A percentile compares a stretch with the other conserved stretches of the same genome.
These are phyloP conservation scores for Magnolia kwangsiensis DNA, from an alignment of 164 flowering plant species.

Conservation along the genomic window DNA sequence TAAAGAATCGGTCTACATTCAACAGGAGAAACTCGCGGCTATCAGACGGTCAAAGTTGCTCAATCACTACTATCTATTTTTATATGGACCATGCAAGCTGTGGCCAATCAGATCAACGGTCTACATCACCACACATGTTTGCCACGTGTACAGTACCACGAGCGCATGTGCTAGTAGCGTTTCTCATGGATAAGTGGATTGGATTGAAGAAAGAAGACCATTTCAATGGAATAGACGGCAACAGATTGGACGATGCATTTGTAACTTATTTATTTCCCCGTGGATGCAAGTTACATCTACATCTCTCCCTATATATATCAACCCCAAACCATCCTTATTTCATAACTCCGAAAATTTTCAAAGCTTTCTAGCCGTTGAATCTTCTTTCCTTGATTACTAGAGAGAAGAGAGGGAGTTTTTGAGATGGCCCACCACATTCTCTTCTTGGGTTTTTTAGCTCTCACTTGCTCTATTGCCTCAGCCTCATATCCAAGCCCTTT, in stretches of 20 bases:
- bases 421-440: neutral
- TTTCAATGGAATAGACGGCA: neutral
- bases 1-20: no score
- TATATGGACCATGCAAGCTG: no score
- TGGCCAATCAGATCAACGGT: no score
- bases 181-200: no score
- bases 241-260: no score
- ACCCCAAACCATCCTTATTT: neutral
- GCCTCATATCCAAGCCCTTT: conserved; percentile 1
- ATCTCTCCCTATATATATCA: neutral
- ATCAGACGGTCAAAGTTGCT: no score
- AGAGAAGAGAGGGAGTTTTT: neutral
- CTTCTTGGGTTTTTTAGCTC: neutral
- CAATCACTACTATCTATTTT: no score
- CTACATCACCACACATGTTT: no score
- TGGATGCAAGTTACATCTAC: neutral
- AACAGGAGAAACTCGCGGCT: no score
- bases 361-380: neutral
- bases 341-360: neutral
- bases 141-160: no score
- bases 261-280: neutral
- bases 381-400: neutral
- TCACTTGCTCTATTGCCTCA: neutral
- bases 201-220: neutral
- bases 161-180: no score